Conservation (phyloP, 176 grass and related monocot species). For the Elymus sibiricus region DNA sequence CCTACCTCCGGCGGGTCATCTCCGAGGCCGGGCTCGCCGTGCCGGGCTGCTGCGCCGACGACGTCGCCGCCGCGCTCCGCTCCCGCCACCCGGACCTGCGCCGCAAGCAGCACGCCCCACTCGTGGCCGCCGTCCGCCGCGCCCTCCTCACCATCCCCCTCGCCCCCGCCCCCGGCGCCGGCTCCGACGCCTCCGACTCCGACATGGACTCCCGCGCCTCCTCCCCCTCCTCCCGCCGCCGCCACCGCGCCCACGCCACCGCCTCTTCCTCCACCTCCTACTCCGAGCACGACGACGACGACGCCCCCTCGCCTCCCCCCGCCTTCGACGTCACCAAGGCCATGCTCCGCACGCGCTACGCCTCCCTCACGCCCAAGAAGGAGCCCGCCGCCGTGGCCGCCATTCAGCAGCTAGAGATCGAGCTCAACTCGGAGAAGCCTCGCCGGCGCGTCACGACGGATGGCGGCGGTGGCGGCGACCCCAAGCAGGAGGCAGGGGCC, state of each 20-base stretch:
- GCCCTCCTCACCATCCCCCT: not conserved
- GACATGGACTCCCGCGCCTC: conserved; percentile 4
- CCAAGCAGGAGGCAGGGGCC: conserved; percentile 20
- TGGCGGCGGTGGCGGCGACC: conserved; percentile 29
- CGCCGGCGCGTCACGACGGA: conserved; percentile 31
- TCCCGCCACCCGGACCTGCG: conserved; percentile 38
- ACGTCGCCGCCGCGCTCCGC: conserved; percentile 52
- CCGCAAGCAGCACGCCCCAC: conserved; percentile 52
- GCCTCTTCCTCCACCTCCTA: conserved; percentile 45
- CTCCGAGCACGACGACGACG: conserved; percentile 29
- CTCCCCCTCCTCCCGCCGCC: conserved; percentile 19
- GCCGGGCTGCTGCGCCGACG: conserved; percentile 34
- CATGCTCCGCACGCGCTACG: conserved; percentile 51
- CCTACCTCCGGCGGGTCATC: conserved; percentile 43
- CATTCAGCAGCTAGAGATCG: conserved; percentile 61
- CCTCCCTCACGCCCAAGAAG: conserved; percentile 32
- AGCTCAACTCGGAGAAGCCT: conserved; percentile 46
- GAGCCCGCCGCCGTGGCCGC: not conserved
- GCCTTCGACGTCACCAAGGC: conserved; percentile 64
- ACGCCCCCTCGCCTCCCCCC: conserved; percentile 20
- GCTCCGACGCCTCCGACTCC: not conserved
- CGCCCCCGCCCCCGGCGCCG: not conserved
- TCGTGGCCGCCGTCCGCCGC: conserved; percentile 40
- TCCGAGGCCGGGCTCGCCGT: conserved; percentile 23
- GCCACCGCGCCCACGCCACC: conserved; percentile 30